Evolutionary conservation across 352 stramenopile genomes (phyloP).

Genomic region (Globisporangium emineosum): DNA sequence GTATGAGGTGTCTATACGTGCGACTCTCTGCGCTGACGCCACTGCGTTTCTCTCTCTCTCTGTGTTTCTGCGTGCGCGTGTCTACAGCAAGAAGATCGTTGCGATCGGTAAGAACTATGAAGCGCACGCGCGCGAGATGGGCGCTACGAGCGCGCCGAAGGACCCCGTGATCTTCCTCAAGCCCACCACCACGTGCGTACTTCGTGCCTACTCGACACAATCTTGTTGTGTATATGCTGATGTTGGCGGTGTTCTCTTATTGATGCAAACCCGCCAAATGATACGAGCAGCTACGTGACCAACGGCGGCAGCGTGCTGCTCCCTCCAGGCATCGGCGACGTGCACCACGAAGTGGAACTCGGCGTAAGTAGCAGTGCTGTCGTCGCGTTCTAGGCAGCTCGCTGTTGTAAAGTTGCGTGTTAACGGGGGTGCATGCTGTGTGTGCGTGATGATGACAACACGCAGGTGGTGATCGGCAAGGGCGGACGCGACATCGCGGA

Average conservation of each 20-base stretch:
- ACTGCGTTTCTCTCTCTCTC: too few species aligned
- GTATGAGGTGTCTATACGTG: too few species aligned
- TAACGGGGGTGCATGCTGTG: background rate
- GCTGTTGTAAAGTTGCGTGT: background rate
- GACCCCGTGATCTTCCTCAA: conserved; percentile 83
- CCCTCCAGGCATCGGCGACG: conserved; percentile 61
- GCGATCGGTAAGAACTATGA: conserved; percentile 87
- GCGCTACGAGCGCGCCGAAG: conserved; percentile 52
- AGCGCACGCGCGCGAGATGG: conserved; percentile 79
- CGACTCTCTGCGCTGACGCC: background rate
- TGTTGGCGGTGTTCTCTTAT: too few species aligned
- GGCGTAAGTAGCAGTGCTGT: conserved; percentile 30
- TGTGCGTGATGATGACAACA: background rate
- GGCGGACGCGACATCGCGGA: conserved; percentile 57
- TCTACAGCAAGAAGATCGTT: conserved; percentile 81
- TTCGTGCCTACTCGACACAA: too few species aligned
- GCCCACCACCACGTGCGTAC: conserved; percentile 54
- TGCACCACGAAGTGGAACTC: conserved; percentile 86
- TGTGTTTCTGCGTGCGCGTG: background rate
- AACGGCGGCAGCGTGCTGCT: conserved; percentile 61
- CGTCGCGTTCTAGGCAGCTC: background rate
- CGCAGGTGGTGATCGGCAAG: conserved; percentile 69
- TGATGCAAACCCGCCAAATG: too few species aligned
- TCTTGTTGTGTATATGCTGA: too few species aligned
- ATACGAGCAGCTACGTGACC: conserved; percentile 42